These are phyloP conservation scores for Lachnellula hyalina DNA, from an alignment of 2,329 filamentous ascomycete genomes.

Conservation along the genomic window DNA sequence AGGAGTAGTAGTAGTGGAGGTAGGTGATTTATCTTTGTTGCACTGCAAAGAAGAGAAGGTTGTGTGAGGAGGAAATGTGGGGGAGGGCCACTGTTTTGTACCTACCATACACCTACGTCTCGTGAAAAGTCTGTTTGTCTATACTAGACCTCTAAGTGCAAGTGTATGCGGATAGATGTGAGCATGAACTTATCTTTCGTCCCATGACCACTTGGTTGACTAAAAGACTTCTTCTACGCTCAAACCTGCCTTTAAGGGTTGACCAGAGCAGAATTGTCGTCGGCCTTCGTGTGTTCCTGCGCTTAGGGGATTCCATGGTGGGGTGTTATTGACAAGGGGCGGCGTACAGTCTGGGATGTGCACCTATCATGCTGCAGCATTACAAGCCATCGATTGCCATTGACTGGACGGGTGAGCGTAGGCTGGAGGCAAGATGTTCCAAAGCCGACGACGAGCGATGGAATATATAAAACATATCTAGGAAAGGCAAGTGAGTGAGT, in stretches of 20 bases:
- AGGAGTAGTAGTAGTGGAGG: background rate
- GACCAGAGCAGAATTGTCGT: background rate
- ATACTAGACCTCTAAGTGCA: conserved; percentile 21
- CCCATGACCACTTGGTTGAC: conserved; percentile 17
- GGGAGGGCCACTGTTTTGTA: background rate
- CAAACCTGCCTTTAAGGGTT: conserved; percentile 12
- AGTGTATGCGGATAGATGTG: conserved; percentile 13
- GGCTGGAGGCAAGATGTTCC: too few species aligned
- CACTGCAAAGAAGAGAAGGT: background rate
- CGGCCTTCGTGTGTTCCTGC: conserved; percentile 10
- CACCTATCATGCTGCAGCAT: too few species aligned
- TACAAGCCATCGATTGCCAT: too few species aligned
- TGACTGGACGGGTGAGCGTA: too few species aligned
- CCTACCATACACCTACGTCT: background rate
- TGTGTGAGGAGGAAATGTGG: background rate
- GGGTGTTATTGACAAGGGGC: too few species aligned
- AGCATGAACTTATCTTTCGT: conserved; percentile 1
- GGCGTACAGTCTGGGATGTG: too few species aligned
- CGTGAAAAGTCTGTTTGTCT: background rate
- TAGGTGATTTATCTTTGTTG: background rate
- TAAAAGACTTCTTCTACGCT: conserved; percentile 3
- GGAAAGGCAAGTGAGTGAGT: too few species aligned
- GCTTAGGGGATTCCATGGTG: conserved; percentile 6
- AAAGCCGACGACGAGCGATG: too few species aligned
- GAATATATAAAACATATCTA: too few species aligned